phyloP scores from a whole-genome alignment of 1,284 basidiomycete genomes.

The Bondarzewia mesenterica region DNA sequence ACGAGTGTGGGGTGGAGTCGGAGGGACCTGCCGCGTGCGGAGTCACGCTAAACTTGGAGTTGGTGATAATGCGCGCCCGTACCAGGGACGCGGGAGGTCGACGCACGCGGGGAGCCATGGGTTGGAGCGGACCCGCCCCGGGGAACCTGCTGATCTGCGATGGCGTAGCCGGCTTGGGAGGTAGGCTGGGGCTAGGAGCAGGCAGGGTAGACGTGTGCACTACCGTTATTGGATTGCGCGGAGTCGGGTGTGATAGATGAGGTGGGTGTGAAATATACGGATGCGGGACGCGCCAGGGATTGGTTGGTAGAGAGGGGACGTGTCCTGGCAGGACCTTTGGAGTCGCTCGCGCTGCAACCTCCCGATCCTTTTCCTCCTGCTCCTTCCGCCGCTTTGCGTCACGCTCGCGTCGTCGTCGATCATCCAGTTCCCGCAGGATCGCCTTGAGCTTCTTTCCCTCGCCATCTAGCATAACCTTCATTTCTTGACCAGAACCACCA shows the following conservation, averaged over 20 bases:
- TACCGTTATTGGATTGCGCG: background rate
- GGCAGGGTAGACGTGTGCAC: slow-evolving; percentile 1
- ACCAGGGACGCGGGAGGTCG: slow-evolving; percentile 17
- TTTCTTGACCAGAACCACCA: slow-evolving; percentile 26
- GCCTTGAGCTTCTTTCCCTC: slow-evolving; percentile 51
- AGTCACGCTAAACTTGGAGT: slow-evolving; percentile 9
- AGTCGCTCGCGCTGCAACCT: background rate
- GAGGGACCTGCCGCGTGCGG: background rate
- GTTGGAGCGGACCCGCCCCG: slow-evolving; percentile 7
- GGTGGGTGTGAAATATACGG: background rate
- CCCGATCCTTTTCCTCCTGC: slow-evolving; percentile 21
- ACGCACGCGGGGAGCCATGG: slow-evolving; percentile 16
- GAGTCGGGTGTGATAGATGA: background rate
- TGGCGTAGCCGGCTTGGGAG: slow-evolving; percentile 11
- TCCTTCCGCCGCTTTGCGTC: slow-evolving; percentile 36
- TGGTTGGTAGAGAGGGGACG: background rate
- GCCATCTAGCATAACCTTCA: slow-evolving; percentile 56
- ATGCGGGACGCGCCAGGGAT: background rate
- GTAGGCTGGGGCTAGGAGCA: slow-evolving; percentile 8
- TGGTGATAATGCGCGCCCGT: slow-evolving; percentile 18
- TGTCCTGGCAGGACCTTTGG: background rate
- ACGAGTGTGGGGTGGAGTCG: slow-evolving; percentile 3
- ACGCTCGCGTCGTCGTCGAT: slow-evolving; percentile 34
- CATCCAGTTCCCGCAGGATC: slow-evolving; percentile 53
- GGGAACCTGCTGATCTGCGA: slow-evolving; percentile 7